Evolutionary conservation across 805 yeast species (phyloP).

Genomic region (Metschnikowia drakensbergensis): DNA sequence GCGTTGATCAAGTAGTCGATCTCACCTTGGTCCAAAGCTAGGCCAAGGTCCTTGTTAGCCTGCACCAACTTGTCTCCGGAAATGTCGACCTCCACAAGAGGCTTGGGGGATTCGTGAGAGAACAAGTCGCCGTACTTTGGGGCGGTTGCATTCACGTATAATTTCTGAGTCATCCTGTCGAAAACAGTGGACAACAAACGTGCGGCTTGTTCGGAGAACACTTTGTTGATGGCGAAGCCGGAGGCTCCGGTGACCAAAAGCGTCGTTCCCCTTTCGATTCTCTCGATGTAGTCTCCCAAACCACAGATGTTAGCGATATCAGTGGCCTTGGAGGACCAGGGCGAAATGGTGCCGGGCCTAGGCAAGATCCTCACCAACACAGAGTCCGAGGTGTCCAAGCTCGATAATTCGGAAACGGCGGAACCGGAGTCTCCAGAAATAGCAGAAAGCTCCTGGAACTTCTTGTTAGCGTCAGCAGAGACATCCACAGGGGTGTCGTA

Average conservation of each 20-base stretch:
- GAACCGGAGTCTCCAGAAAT: slow-evolving; percentile 25
- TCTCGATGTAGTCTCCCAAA: slow-evolving; percentile 59
- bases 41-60: slow-evolving; percentile 82
- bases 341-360: slow-evolving; percentile 93
- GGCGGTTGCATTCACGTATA: slow-evolving; percentile 51
- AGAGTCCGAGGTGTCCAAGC: slow-evolving; percentile 22
- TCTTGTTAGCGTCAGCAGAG: slow-evolving; percentile 41
- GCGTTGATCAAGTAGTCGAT: slow-evolving; percentile 82
- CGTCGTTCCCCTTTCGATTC: slow-evolving; percentile 90
- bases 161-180: slow-evolving; percentile 91
- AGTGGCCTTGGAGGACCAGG: slow-evolving; percentile 99
- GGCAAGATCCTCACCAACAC: slow-evolving; percentile 78
- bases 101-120: slow-evolving; percentile 75
- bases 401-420: slow-evolving; percentile 7
- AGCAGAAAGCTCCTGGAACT: slow-evolving; percentile 33
- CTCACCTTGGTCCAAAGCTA: slow-evolving; percentile 94
- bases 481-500: slow-evolving; percentile 68
- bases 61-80: slow-evolving; percentile 57
- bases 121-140: slow-evolving; percentile 72
- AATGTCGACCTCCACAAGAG: slow-evolving; percentile 71
- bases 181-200: slow-evolving; percentile 66
- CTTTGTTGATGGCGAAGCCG: slow-evolving; percentile 62
- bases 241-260: slow-evolving; percentile 51
- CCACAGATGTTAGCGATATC: slow-evolving; percentile 91
- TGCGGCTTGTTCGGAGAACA: slow-evolving; percentile 35